These are phyloP conservation scores for Komagataella mondaviorum DNA, from an alignment of 805 yeast species.

Conservation along the genomic window DNA sequence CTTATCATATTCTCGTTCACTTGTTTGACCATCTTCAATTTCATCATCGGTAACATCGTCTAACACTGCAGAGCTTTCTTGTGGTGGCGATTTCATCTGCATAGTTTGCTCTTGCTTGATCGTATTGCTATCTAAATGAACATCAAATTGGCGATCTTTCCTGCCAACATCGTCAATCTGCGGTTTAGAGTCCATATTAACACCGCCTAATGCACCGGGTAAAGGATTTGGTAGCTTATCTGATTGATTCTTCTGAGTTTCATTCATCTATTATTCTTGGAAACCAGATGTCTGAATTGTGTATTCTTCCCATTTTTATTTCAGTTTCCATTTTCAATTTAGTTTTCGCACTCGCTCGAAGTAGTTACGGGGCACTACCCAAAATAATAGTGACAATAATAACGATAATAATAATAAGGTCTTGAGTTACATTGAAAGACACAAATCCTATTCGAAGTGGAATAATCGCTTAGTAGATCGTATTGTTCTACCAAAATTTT, in stretches of 20 bases:
- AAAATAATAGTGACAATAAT: background rate
- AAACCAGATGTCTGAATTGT: background rate
- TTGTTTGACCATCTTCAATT: background rate
- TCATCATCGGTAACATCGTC: background rate
- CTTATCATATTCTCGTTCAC: constrained; percentile 18
- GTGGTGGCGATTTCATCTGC: background rate
- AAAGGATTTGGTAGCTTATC: background rate
- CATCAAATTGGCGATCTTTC: background rate
- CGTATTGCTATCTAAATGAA: background rate
- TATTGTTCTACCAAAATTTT: too few relatives aligned
- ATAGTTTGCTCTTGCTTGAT: background rate
- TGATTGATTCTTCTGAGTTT: background rate
- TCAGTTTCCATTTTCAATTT: background rate
- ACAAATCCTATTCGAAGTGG: background rate
- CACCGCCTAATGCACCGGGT: background rate
- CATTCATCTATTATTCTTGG: background rate
- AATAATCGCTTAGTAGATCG: background rate
- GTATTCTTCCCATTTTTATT: background rate
- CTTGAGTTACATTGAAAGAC: too few relatives aligned
- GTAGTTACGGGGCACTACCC: background rate
- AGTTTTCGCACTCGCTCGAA: background rate
- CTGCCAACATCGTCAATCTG: background rate
- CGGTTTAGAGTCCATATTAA: background rate
- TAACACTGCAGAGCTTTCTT: background rate
- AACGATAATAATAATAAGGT: too few relatives aligned